Base-by-base conservation (phyloP, 257 asterid genomes). In the Salvia splendens region DNA sequence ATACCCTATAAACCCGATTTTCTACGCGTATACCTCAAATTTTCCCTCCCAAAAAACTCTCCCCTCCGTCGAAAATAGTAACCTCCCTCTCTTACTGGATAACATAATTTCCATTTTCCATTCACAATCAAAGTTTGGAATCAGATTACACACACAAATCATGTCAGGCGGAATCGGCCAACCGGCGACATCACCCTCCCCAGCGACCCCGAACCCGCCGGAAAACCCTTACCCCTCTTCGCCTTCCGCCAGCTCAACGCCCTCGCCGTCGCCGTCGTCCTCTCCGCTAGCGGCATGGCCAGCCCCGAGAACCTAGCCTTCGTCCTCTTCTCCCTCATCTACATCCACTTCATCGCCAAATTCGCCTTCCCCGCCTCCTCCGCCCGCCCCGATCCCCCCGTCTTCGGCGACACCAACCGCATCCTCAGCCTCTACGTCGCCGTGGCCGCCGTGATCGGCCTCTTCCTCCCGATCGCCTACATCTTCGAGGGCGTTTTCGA, bases 221-320 rank as follows among this genome's bases (percentile, higher is more conserved):
- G 30, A 1, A 24, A 24, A 24, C 3, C 30, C 30, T 24, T 24
- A 24, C 30, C 17, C 41, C 30, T 54, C 40, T 54, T 54, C 61
- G 28, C 61, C 3, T 3, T 54, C 61, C 61, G 61, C 10, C 61
- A 54, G 17, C 41, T 54, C 17, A 54, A 28, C 61, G 41, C 41
- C 61, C 41, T 54, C 2, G 61, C 41, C 40, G 10, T 54, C 17
- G 41, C 12, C 10, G 24, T 54, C 40, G 40, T 54, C 61, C 83
- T 91, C 73, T 74, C 92, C 51, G 81, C 87, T 16, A 80, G 80
- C 72, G 88, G 93, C 24, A 63, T 85, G 85, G 87, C 81, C 36
- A 59, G 81, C 71, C 0, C 74, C 12, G 73, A 59, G 53, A 88
- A 88, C 14, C n/a, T 84, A 9, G 57, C 75, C 8, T 81, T 85